These are phyloP conservation scores for Fusarium heterosporum DNA, from an alignment of 2,329 filamentous ascomycete species.

Conservation along the genomic window DNA sequence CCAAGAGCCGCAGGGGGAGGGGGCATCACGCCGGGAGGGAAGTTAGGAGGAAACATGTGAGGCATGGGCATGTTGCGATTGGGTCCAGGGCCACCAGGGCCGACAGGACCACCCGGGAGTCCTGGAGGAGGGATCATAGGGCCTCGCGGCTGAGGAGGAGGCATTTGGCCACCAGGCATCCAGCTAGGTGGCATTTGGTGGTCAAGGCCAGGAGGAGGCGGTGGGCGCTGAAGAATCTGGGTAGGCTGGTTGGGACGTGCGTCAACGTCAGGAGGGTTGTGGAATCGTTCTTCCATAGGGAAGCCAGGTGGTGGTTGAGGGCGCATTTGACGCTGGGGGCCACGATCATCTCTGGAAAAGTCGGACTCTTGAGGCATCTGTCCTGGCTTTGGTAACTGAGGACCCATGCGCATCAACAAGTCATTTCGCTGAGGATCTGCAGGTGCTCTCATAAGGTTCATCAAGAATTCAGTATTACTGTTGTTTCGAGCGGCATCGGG, in stretches of 20 bases:
- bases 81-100: conserved; percentile 43
- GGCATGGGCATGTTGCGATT: conserved; percentile 62
- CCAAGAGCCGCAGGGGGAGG: conserved; percentile 63
- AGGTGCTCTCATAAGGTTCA: conserved; percentile 78
- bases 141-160: conserved; percentile 56
- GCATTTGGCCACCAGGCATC: conserved; percentile 61
- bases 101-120: conserved; percentile 51
- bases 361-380: conserved; percentile 57
- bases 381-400: conserved; percentile 57
- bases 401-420: conserved; percentile 61
- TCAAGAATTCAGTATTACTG: conserved; percentile 84
- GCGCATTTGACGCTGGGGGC: conserved; percentile 56
- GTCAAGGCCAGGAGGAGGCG: conserved; percentile 69
- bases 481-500: conserved; percentile 62
- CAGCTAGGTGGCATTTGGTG: conserved; percentile 69
- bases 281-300: conserved; percentile 64
- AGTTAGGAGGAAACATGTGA: conserved; percentile 72
- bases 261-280: conserved; percentile 60
- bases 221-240: conserved; percentile 74
- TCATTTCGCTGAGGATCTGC: conserved; percentile 66
- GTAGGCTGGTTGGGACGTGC: conserved; percentile 65
- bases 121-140: conserved; percentile 73
- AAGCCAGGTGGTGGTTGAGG: conserved; percentile 63
- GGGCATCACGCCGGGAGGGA: conserved; percentile 62
- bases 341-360: conserved; percentile 53